These are phyloP conservation scores for Petasospora rhodanensis DNA, from an alignment of 1,139 yeast genomes.

Conservation along the genomic window DNA sequence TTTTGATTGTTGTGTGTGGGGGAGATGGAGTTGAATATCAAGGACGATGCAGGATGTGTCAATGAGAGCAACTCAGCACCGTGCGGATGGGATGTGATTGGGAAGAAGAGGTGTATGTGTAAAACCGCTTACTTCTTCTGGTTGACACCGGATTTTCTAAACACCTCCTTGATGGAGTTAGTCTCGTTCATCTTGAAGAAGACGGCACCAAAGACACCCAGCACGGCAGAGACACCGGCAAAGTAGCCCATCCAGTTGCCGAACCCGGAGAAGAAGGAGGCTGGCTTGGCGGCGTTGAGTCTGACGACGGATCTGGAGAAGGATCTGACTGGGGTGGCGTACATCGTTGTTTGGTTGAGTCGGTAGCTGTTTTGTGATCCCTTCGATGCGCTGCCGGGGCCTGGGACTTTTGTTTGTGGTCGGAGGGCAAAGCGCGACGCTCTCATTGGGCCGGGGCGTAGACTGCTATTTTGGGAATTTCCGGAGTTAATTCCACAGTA, in stretches of 20 bases:
- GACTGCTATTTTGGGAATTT: too few species aligned
- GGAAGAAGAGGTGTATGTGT: too few species aligned
- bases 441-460: too few species aligned
- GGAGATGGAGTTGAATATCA: too few species aligned
- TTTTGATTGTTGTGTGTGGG: too few species aligned
- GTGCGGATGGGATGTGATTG: too few species aligned
- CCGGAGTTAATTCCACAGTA: too few species aligned
- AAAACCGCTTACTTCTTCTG: slow-evolving; percentile 8
- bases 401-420: not conserved
- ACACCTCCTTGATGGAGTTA: slow-evolving; percentile 18
- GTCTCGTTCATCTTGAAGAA: slow-evolving; percentile 22
- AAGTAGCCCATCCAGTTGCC: slow-evolving; percentile 24
- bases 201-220: slow-evolving; percentile 21
- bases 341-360: slow-evolving; percentile 16
- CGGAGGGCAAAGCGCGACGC: too few species aligned
- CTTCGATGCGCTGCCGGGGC: not conserved
- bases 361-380: too few species aligned
- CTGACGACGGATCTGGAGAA: slow-evolving; percentile 24
- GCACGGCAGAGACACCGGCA: slow-evolving; percentile 20
- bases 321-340: slow-evolving; percentile 24
- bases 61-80: too few species aligned
- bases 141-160: slow-evolving; percentile 21
- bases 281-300: slow-evolving; percentile 18
- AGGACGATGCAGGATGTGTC: too few species aligned
- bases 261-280: slow-evolving; percentile 14